phyloP scores from a whole-genome alignment of 2,329 filamentous ascomycete species.

The Penicillium sp. region DNA sequence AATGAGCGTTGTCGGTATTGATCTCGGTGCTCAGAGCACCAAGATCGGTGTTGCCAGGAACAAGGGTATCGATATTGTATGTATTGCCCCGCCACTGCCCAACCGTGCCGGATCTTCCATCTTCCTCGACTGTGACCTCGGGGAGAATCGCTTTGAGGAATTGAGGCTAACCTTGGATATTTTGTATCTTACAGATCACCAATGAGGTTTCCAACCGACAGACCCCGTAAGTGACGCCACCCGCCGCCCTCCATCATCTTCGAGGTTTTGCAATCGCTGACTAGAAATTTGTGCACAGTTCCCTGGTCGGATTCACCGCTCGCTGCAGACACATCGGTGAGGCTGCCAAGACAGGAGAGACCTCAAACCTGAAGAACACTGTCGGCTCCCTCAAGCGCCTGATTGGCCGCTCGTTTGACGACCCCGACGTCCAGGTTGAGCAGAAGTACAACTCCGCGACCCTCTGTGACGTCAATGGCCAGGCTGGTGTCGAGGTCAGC shows the following conservation, averaged over 20 bases:
- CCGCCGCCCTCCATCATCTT: slow-evolving; percentile 12
- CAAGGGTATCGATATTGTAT: slow-evolving; percentile 96
- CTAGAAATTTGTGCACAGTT: slow-evolving; percentile 51
- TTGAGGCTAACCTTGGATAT: slow-evolving; percentile 9
- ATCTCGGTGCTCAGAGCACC: slow-evolving; percentile 95
- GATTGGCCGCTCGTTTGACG: slow-evolving; percentile 77
- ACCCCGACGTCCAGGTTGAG: slow-evolving; percentile 91
- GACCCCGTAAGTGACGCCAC: slow-evolving; percentile 75
- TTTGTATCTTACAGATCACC: slow-evolving; percentile 65
- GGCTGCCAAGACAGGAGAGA: slow-evolving; percentile 95
- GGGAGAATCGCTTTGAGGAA: not conserved
- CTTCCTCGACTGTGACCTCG: not conserved
- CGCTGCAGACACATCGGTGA: slow-evolving; percentile 94
- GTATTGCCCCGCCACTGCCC: slow-evolving; percentile 47
- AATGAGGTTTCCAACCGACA: slow-evolving; percentile 99
- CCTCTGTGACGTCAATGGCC: slow-evolving; percentile 85
- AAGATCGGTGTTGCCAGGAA: slow-evolving; percentile 97
- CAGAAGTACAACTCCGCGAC: slow-evolving; percentile 84
- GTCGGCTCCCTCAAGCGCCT: slow-evolving; percentile 90
- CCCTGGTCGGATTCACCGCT: slow-evolving; percentile 90
- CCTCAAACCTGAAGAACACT: slow-evolving; percentile 99
- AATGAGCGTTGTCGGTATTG: slow-evolving; percentile 72
- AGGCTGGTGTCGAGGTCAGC: slow-evolving; percentile 89
- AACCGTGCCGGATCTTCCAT: slow-evolving; percentile 9
- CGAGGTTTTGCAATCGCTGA: slow-evolving; percentile 15